Evolutionary conservation across 2,329 filamentous ascomycete genomes (phyloP).

Genomic region (Aureobasidium musti): DNA sequence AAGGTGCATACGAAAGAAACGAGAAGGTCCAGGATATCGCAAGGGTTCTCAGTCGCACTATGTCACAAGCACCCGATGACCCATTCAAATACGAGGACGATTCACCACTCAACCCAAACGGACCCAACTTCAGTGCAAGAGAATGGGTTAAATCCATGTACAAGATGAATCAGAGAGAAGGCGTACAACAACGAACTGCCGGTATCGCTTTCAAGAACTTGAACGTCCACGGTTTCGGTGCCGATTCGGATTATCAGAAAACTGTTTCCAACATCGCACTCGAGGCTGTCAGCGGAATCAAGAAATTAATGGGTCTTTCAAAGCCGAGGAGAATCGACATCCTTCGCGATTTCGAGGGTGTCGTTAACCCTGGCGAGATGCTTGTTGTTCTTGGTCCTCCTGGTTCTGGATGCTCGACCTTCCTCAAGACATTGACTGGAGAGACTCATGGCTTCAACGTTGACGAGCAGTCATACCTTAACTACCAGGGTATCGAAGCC

Average conservation of each 20-base stretch:
- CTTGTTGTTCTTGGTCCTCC: slow-evolving; percentile 73
- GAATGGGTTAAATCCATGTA: slow-evolving; percentile 55
- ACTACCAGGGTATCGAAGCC: slow-evolving; percentile 76
- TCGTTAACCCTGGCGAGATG: slow-evolving; percentile 73
- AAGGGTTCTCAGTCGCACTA: slow-evolving; percentile 24
- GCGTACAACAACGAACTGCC: slow-evolving; percentile 47
- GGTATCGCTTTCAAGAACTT: slow-evolving; percentile 52
- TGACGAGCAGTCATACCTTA: slow-evolving; percentile 70
- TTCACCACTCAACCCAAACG: slow-evolving; percentile 48
- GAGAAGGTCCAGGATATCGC: slow-evolving; percentile 21
- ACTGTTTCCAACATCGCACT: slow-evolving; percentile 53
- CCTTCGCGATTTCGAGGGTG: slow-evolving; percentile 65
- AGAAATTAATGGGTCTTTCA: slow-evolving; percentile 39
- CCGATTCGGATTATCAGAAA: slow-evolving; percentile 55
- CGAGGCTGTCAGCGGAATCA: slow-evolving; percentile 44
- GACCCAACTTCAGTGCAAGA: slow-evolving; percentile 51
- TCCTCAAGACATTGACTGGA: slow-evolving; percentile 80
- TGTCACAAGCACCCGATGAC: slow-evolving; percentile 34
- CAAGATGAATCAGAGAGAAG: slow-evolving; percentile 48
- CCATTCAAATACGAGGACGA: slow-evolving; percentile 45
- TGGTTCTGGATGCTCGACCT: slow-evolving; percentile 72
- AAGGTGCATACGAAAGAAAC: slow-evolving; percentile 18
- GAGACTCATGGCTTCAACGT: slow-evolving; percentile 79
- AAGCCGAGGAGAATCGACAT: slow-evolving; percentile 56
- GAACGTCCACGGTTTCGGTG: slow-evolving; percentile 53